phyloP scores from a whole-genome alignment of 2,329 filamentous ascomycete genomes.

The Diaporthe aspalathi region DNA sequence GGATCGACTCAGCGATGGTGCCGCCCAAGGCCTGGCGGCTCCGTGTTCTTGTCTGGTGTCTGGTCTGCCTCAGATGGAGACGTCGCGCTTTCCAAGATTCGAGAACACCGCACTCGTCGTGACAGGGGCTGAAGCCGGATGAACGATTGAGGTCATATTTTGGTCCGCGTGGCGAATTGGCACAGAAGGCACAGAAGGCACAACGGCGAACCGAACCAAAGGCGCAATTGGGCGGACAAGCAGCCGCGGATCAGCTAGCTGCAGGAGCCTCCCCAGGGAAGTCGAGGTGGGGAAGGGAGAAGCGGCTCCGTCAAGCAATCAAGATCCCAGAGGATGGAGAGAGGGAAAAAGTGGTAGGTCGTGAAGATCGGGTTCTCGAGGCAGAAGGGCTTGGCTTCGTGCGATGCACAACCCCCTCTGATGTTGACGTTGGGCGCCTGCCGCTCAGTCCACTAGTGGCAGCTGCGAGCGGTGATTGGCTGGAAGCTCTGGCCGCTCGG shows the following conservation, averaged over 20 bases:
- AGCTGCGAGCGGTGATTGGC: constrained; percentile 18
- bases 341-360: constrained; percentile 11
- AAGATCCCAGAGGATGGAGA: constrained; percentile 14
- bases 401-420: not conserved
- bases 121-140: not conserved
- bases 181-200: constrained; percentile 3
- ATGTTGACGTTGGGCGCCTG: constrained; percentile 29
- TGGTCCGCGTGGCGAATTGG: constrained; percentile 10
- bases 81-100: constrained; percentile 3
- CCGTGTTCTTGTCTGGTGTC: not conserved
- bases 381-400: constrained; percentile 3
- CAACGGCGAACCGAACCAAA: not conserved
- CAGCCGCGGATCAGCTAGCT: not conserved
- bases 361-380: constrained; percentile 1
- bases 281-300: not conserved
- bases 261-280: constrained; percentile 7
- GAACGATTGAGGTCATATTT: constrained; percentile 26
- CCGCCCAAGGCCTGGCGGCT: not conserved
- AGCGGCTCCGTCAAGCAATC: constrained; percentile 18
- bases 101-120: constrained; percentile 12
- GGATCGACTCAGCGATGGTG: not conserved
- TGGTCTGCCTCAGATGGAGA: not conserved
- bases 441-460: constrained; percentile 10
- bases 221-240: not conserved
- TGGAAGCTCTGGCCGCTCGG: constrained; percentile 10